Evolutionary conservation across 2,329 filamentous ascomycete genomes (phyloP).

Genomic region (Clarireedia hainanense): DNA sequence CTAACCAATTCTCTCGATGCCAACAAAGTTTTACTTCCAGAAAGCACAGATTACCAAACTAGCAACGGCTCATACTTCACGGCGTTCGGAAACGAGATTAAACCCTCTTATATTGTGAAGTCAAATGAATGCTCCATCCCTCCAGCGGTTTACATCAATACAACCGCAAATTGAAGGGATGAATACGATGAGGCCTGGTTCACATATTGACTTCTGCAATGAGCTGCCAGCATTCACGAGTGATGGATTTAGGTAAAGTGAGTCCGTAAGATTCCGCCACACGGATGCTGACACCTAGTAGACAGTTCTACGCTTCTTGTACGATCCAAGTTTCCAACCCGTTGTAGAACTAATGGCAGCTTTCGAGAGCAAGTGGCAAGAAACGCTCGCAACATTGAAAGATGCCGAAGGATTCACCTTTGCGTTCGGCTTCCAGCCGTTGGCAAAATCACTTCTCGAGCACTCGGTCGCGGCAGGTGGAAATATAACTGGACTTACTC

Average conservation of each 20-base stretch:
- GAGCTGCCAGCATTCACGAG: neutral
- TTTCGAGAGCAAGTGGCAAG: neutral
- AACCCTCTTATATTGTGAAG: neutral
- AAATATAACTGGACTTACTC: conserved; percentile 1
- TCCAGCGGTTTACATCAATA: conserved; percentile 5
- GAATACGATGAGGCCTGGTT: neutral
- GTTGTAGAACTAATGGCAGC: too few relatives aligned
- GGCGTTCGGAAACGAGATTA: neutral
- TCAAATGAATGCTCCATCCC: neutral
- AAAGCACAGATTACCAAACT: neutral
- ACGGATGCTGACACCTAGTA: neutral
- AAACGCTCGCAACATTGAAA: neutral
- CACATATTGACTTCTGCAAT: neutral
- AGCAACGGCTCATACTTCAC: conserved; percentile 1
- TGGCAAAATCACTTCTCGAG: conserved; percentile 1
- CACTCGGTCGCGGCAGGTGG: neutral
- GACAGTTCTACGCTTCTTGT: too few relatives aligned
- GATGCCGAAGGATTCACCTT: neutral
- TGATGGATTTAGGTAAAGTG: neutral
- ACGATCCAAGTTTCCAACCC: too few relatives aligned
- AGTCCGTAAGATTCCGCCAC: neutral
- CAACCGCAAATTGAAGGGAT: conserved; percentile 3
- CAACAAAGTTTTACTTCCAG: neutral
- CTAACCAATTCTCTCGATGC: neutral
- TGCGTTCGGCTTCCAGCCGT: conserved; percentile 1